These are phyloP conservation scores for Curvularia spicifera DNA, from an alignment of 2,329 filamentous ascomycete species.

Conservation along the genomic window DNA sequence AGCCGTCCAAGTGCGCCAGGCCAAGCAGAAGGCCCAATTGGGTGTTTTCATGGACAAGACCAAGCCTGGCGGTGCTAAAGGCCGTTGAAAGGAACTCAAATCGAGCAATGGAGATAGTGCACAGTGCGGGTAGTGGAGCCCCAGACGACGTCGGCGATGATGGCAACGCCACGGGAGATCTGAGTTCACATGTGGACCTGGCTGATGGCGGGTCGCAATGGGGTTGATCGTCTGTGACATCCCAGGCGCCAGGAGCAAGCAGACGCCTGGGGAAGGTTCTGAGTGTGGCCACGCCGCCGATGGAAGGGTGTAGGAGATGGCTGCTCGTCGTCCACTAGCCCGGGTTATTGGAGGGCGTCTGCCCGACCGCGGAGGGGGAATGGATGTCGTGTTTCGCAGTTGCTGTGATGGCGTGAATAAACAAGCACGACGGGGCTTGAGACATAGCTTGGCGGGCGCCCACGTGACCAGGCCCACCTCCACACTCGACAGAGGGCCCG, in stretches of 20 bases:
- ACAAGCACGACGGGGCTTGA: not conserved
- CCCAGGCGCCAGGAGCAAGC: conserved; percentile 23
- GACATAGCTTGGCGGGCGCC: not conserved
- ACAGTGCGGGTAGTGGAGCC: conserved; percentile 10
- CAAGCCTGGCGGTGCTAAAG: conserved; percentile 26
- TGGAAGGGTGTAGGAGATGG: conserved; percentile 7
- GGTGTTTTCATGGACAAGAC: conserved; percentile 26
- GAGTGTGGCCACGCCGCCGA: conserved; percentile 10
- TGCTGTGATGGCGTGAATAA: conserved; percentile 12
- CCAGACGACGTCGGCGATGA: conserved; percentile 25
- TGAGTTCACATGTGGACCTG: conserved; percentile 20
- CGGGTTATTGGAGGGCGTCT: conserved; percentile 4
- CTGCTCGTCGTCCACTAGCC: not conserved
- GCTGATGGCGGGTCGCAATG: conserved; percentile 21
- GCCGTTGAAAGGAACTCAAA: conserved; percentile 23
- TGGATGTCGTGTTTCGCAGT: conserved; percentile 13
- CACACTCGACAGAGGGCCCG: not conserved
- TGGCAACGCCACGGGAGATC: conserved; percentile 13
- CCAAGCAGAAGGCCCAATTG: conserved; percentile 12
- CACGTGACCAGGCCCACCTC: conserved; percentile 10
- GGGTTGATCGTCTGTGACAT: conserved; percentile 15
- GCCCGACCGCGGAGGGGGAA: conserved; percentile 15
- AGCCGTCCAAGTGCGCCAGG: conserved; percentile 1
- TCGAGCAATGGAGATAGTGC: conserved; percentile 14
- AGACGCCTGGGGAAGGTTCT: conserved; percentile 16